Percentiles rank a stretch among this genome's conserved stretches.
These are phyloP conservation scores for Apiosordaria backusii DNA, from an alignment of 495 filamentous ascomycete species.

Conservation along the genomic window DNA sequence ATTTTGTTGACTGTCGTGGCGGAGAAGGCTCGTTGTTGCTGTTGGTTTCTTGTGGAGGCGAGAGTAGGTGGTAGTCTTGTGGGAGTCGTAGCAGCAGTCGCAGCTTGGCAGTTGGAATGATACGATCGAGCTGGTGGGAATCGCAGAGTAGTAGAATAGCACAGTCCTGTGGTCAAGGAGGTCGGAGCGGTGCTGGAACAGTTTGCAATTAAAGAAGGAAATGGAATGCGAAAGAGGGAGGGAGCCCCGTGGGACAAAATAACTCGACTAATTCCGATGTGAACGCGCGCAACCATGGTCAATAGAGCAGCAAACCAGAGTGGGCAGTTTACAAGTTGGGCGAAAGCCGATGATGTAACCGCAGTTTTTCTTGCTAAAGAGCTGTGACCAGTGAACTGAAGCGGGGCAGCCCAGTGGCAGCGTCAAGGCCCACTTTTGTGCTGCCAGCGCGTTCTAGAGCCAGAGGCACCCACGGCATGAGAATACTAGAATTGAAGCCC, in stretches of 20 bases:
- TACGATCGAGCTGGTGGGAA: background rate
- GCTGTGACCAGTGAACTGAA: background rate
- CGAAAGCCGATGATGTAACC: background rate
- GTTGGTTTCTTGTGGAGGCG: background rate
- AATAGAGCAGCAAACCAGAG: background rate
- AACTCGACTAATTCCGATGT: background rate
- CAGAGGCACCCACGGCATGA: background rate
- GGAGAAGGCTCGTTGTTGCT: conserved; percentile 1
- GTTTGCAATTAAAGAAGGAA: background rate
- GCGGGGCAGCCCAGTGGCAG: background rate
- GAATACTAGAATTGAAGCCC: background rate
- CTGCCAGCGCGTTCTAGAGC: background rate
- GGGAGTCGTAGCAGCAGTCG: background rate
- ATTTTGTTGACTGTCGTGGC: conserved; percentile 39
- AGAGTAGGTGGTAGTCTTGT: background rate
- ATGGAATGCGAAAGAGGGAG: background rate
- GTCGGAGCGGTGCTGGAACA: background rate
- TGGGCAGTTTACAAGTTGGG: background rate
- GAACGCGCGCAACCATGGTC: background rate
- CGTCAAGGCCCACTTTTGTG: background rate
- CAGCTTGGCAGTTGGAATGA: background rate
- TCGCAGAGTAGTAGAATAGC: background rate
- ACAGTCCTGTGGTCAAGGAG: background rate
- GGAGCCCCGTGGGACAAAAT: background rate
- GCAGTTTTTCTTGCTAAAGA: background rate